phyloP scores from a whole-genome alignment of 768 basidiomycete species.

The Boletus rufocinnamomeus region DNA sequence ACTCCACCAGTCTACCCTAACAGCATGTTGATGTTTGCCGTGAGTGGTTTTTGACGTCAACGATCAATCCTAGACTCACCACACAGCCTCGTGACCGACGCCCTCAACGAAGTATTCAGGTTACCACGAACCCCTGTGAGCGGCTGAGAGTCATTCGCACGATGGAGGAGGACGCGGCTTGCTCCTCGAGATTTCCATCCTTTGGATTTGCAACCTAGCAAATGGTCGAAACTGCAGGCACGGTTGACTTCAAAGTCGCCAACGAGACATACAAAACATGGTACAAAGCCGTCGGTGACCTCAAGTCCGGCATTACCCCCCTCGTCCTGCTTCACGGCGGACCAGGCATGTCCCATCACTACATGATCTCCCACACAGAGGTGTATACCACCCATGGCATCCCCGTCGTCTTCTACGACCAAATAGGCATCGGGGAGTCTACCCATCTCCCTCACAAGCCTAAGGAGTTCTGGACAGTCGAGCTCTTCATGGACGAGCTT shows the following conservation, averaged over 20 bases:
- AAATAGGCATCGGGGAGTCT: constrained; percentile 45
- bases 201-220: neutral
- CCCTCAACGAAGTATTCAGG: too few species aligned
- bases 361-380: constrained; percentile 38
- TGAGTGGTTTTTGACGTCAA: too few species aligned
- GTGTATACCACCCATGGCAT: constrained; percentile 30
- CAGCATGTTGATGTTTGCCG: too few species aligned
- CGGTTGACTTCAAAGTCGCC: constrained; percentile 21
- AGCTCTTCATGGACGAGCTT: constrained; percentile 55
- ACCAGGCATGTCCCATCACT: constrained; percentile 34
- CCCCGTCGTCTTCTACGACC: constrained; percentile 52
- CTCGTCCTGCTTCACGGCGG: constrained; percentile 50
- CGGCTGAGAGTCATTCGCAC: too few species aligned
- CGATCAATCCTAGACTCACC: too few species aligned
- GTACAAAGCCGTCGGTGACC: constrained; percentile 44
- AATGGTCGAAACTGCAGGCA: constrained; percentile 18
- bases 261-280: constrained; percentile 38
- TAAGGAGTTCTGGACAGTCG: constrained; percentile 43
- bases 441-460: constrained; percentile 44
- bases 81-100: too few species aligned
- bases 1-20: too few species aligned
- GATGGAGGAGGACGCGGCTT: too few species aligned
- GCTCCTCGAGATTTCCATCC: too few species aligned
- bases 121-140: too few species aligned
- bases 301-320: constrained; percentile 17